These are phyloP conservation scores for Ogataea henricii DNA, from an alignment of 805 yeast genomes.

Conservation along the genomic window DNA sequence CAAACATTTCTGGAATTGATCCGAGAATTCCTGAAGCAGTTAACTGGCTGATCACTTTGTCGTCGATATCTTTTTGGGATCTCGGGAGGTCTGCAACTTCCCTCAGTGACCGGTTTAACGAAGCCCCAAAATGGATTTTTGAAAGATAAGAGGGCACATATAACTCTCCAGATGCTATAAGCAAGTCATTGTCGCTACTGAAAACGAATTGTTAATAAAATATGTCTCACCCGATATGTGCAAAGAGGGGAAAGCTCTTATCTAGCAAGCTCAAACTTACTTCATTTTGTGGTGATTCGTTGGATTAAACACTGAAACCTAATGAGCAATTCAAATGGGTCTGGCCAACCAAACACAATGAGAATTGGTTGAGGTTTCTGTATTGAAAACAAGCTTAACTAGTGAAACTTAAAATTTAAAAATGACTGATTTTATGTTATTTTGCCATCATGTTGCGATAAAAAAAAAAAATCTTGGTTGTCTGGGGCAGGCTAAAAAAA, in stretches of 20 bases:
- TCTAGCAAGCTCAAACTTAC: not conserved
- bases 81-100: constrained; percentile 14
- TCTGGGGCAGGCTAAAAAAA: not conserved
- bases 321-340: not conserved
- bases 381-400: not conserved
- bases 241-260: constrained; percentile 1
- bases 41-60: constrained; percentile 14
- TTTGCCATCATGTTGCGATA: constrained; percentile 5
- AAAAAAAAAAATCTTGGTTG: not conserved
- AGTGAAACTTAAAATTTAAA: constrained; percentile 7
- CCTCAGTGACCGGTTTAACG: constrained; percentile 14
- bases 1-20: constrained; percentile 19
- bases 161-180: not conserved
- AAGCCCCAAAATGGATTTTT: constrained; percentile 24
- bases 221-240: not conserved
- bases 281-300: not conserved
- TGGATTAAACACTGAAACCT: too few relatives aligned
- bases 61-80: constrained; percentile 19
- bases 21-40: constrained; percentile 27
- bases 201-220: not conserved
- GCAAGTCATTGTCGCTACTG: not conserved
- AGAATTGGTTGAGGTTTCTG: too few relatives aligned
- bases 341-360: too few relatives aligned
- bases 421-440: not conserved
- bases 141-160: constrained; percentile 28